These are phyloP conservation scores for Cupressus sempervirens DNA, from an alignment of 75 land plant genomes.

Conservation along the genomic window DNA sequence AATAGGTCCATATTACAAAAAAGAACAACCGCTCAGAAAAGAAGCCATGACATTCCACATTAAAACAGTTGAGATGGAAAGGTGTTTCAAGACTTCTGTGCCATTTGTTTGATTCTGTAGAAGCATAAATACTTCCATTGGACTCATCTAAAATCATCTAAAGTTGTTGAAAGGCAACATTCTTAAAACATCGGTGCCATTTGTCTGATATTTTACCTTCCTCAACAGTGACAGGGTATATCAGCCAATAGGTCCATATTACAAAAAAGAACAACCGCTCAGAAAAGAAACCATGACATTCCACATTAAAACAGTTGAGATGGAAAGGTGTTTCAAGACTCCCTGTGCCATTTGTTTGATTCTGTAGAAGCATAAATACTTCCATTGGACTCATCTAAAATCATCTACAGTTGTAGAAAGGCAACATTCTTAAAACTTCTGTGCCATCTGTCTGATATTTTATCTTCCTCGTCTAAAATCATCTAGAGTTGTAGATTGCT, in stretches of 20 bases:
- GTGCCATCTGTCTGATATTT: not conserved
- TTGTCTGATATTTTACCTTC: not conserved
- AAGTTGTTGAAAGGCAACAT: not conserved
- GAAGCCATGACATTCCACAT: not conserved
- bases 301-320: not conserved
- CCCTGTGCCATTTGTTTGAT: not conserved
- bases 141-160: not conserved
- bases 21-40: too few species aligned
- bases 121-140: not conserved
- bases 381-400: not conserved
- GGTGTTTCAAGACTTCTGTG: not conserved
- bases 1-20: too few species aligned
- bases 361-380: not conserved
- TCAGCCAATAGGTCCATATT: too few species aligned
- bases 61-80: not conserved
- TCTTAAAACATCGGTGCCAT: not conserved
- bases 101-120: not conserved
- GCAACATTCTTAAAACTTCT: not conserved
- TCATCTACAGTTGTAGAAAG: not conserved
- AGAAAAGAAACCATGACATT: too few species aligned
- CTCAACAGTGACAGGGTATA: too few species aligned
- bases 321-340: not conserved
- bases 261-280: too few species aligned
- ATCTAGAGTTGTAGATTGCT: not conserved
- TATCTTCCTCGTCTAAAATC: not conserved